phyloP scores from a whole-genome alignment of 2,329 filamentous ascomycete species.

The Epicoccum sorghinum region DNA sequence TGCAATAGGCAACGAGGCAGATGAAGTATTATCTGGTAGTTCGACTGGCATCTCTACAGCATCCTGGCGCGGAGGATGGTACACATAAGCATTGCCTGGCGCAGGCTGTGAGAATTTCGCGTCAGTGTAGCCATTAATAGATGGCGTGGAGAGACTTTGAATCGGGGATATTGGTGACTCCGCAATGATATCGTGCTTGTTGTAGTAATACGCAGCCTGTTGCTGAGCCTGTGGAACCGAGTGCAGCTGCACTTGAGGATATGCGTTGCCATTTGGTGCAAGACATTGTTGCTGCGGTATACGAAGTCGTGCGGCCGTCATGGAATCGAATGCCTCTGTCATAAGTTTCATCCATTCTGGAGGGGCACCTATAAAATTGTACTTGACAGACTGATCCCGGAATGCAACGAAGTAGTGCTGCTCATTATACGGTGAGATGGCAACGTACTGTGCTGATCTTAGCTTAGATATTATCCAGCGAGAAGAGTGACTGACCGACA shows the following conservation, averaged over 20 bases:
- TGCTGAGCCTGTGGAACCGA: constrained; percentile 12
- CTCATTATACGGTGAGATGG: constrained; percentile 42
- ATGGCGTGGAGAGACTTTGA: constrained; percentile 3
- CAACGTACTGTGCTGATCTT: constrained; percentile 33
- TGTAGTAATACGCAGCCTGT: constrained; percentile 16
- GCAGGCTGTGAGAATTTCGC: constrained; percentile 16
- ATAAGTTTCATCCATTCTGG: constrained; percentile 44
- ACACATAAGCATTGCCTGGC: constrained; percentile 14
- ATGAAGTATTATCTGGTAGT: constrained; percentile 20
- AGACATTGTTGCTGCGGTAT: constrained; percentile 21
- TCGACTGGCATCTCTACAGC: constrained; percentile 28
- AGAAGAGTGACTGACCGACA: constrained; percentile 31
- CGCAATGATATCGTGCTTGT: background rate
- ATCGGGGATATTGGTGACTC: constrained; percentile 13
- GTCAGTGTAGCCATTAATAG: constrained; percentile 19
- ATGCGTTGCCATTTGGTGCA: constrained; percentile 2
- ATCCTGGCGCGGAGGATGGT: constrained; percentile 16
- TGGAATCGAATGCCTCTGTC: constrained; percentile 39
- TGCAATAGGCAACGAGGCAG: constrained; percentile 17
- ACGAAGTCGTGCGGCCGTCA: constrained; percentile 34
- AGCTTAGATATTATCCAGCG: background rate
- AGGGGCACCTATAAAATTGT: constrained; percentile 40
- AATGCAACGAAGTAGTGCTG: constrained; percentile 44
- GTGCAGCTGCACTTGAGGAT: constrained; percentile 12
- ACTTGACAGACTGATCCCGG: constrained; percentile 39